Evolutionary conservation across 2,329 filamentous ascomycete genomes (phyloP).

Genomic region (Neofusicoccum umdonicola): DNA sequence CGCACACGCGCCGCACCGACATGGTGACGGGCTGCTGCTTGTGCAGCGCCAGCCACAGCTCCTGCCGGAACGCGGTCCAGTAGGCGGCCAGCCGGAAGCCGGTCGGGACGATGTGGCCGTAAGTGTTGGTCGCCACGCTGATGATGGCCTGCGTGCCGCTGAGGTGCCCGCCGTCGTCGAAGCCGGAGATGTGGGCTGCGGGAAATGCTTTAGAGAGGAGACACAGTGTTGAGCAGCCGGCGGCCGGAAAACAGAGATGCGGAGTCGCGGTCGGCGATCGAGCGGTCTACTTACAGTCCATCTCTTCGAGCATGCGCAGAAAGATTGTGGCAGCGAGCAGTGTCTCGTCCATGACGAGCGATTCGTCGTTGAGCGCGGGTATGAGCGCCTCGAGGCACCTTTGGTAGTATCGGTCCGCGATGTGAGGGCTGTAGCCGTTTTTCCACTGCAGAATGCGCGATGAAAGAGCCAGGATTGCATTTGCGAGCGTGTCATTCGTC

Average conservation of each 20-base stretch:
- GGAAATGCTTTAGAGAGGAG: neutral
- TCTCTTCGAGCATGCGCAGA: constrained; percentile 41
- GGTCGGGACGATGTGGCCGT: constrained; percentile 23
- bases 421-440: constrained; percentile 38
- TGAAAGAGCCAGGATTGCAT: constrained; percentile 43
- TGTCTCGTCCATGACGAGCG: constrained; percentile 41
- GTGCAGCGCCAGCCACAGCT: constrained; percentile 30
- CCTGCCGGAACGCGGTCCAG: constrained; percentile 38
- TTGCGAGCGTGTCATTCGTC: constrained; percentile 40
- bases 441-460: constrained; percentile 43
- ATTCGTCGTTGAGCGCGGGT: constrained; percentile 38
- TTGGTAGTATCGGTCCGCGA: constrained; percentile 44
- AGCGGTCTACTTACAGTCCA: constrained; percentile 31
- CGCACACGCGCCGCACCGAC: neutral
- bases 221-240: neutral
- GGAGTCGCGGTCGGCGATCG: neutral
- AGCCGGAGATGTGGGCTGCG: constrained; percentile 31
- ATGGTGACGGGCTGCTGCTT: constrained; percentile 20
- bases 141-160: constrained; percentile 24
- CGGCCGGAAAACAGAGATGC: no score
- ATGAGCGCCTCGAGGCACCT: constrained; percentile 42
- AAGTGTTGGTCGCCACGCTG: constrained; percentile 16
- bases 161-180: constrained; percentile 38
- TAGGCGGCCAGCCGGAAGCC: constrained; percentile 37
- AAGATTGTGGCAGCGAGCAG: constrained; percentile 43